Conservation (phyloP, 2,329 filamentous ascomycete species). For the Boeremia lycopersici region DNA sequence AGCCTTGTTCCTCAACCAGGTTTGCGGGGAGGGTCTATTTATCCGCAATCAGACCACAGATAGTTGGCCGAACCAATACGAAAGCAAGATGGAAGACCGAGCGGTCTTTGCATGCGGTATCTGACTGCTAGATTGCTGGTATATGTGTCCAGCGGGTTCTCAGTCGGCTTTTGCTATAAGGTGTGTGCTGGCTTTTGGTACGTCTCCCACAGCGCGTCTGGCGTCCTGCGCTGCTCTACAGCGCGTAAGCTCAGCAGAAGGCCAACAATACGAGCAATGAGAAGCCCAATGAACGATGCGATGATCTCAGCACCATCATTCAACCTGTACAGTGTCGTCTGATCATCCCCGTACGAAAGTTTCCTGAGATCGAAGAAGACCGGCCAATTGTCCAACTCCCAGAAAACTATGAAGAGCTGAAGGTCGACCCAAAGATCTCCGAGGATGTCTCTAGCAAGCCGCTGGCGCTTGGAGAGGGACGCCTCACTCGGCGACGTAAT, state of each 20-base stretch:
- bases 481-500: neutral
- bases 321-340: neutral
- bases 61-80: neutral
- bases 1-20: neutral
- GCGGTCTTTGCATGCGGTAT: conserved; percentile 5
- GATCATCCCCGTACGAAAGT: neutral
- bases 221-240: conserved; percentile 15
- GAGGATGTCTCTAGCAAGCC: conserved; percentile 4
- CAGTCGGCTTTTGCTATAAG: neutral
- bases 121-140: neutral
- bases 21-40: neutral
- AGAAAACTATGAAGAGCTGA: conserved; percentile 36
- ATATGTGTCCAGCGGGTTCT: neutral
- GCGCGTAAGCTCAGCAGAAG: conserved; percentile 6
- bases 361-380: conserved; percentile 22
- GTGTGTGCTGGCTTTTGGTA: neutral
- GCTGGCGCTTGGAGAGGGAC: neutral
- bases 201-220: conserved; percentile 15
- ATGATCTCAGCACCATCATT: conserved; percentile 2
- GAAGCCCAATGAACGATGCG: conserved; percentile 5
- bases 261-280: neutral
- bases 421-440: conserved; percentile 25
- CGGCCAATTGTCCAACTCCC: conserved; percentile 42
- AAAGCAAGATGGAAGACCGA: neutral
- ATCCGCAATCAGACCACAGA: neutral